Evolutionary conservation across 768 basidiomycete genomes (phyloP).

Genomic region (Lanmaoa pseudosensibilis): DNA sequence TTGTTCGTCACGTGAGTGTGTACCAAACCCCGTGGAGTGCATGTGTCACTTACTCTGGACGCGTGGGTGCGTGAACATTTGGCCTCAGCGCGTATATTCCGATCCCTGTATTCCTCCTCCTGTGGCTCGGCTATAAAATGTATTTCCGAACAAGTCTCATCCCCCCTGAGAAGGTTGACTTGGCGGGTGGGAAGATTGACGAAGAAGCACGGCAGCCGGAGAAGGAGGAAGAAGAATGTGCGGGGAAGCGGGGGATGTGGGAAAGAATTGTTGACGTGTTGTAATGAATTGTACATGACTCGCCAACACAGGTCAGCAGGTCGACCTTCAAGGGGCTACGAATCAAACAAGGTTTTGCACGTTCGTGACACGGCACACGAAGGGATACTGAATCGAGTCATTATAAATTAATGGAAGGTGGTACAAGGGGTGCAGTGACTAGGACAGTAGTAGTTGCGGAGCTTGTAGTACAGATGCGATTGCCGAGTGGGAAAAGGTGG

Average conservation of each 20-base stretch:
- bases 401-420: slow-evolving; percentile 21
- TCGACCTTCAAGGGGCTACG: neutral
- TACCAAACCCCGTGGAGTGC: neutral
- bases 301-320: neutral
- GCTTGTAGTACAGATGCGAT: slow-evolving; percentile 29
- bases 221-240: slow-evolving; percentile 40
- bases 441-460: slow-evolving; percentile 13
- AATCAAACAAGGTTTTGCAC: slow-evolving; percentile 6
- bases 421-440: slow-evolving; percentile 21
- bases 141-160: slow-evolving; percentile 36
- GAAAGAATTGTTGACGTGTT: slow-evolving; percentile 27
- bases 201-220: slow-evolving; percentile 55
- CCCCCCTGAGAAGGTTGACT: slow-evolving; percentile 52
- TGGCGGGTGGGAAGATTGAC: slow-evolving; percentile 44
- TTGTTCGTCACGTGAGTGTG: slow-evolving; percentile 56
- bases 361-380: slow-evolving; percentile 4
- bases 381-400: neutral
- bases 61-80: neutral
- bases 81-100: slow-evolving; percentile 29
- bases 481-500: neutral
- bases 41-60: neutral
- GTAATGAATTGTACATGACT: neutral
- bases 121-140: slow-evolving; percentile 39
- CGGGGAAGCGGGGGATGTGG: slow-evolving; percentile 19
- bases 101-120: slow-evolving; percentile 34